Conservation (phyloP, 192 early-diverging fungal species). For the Rhizophagus prolifer region DNA sequence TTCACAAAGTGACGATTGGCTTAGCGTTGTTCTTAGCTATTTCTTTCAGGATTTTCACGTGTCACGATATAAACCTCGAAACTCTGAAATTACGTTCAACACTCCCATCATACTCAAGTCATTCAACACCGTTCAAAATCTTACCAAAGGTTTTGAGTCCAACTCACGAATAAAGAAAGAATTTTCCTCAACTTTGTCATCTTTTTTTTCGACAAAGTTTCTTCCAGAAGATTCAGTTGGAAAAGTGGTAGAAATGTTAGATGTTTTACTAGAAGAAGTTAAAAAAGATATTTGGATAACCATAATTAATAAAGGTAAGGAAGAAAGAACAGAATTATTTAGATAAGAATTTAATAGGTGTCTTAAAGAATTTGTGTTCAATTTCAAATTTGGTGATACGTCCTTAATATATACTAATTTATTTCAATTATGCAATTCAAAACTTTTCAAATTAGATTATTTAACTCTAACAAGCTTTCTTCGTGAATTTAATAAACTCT, state of each 20-base stretch:
- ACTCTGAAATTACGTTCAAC: background rate
- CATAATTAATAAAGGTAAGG: background rate
- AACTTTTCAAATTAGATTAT: background rate
- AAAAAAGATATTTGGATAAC: slow-evolving; percentile 18
- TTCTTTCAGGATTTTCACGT: background rate
- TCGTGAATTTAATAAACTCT: slow-evolving; percentile 25
- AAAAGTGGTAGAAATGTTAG: slow-evolving; percentile 16
- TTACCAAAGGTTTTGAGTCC: background rate
- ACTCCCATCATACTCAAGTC: slow-evolving; percentile 6
- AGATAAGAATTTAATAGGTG: background rate
- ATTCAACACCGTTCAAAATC: background rate
- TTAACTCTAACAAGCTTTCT: slow-evolving; percentile 12
- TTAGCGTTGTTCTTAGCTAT: slow-evolving; percentile 7
- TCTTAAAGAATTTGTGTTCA: background rate
- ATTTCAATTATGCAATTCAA: background rate
- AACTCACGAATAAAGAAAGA: background rate
- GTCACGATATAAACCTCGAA: background rate
- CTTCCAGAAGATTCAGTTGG: slow-evolving; percentile 22
- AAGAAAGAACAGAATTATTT: background rate
- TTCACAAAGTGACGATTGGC: background rate
- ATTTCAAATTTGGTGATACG: background rate
- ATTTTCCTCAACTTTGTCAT: background rate
- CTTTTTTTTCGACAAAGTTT: background rate
- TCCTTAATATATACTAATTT: background rate
- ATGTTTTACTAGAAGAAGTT: slow-evolving; percentile 10